Conservation (phyloP, 352 stramenopile species). For the Elongisporangium prolatum region DNA sequence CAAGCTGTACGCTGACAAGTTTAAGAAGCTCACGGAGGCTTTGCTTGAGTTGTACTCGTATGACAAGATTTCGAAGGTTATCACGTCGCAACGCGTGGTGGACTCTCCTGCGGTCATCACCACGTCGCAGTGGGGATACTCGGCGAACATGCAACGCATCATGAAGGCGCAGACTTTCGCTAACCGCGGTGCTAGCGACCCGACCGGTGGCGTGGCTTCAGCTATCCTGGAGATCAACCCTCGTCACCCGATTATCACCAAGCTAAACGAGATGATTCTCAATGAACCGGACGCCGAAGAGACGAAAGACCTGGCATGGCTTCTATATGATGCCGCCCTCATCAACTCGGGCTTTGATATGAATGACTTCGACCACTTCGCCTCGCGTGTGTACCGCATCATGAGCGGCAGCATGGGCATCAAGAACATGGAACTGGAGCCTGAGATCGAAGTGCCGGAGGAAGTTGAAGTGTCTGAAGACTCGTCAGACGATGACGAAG, state of each 20-base stretch:
- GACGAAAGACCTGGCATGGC: conserved; percentile 93
- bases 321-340: conserved; percentile 97
- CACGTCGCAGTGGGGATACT: conserved; percentile 96
- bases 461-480: conserved; percentile 38
- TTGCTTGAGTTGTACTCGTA: conserved; percentile 94
- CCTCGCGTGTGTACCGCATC: conserved; percentile 90
- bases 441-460: conserved; percentile 93
- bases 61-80: conserved; percentile 93
- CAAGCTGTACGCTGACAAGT: conserved; percentile 96
- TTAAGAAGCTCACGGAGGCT: conserved; percentile 93
- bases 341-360: conserved; percentile 97
- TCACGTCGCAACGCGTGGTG: conserved; percentile 93
- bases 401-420: conserved; percentile 93
- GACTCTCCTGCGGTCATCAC: conserved; percentile 95
- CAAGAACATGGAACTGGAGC: conserved; percentile 88
- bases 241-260: conserved; percentile 96
- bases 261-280: conserved; percentile 89
- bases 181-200: conserved; percentile 50
- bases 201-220: conserved; percentile 30
- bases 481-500: conserved; percentile 47
- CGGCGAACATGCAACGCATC: conserved; percentile 99
- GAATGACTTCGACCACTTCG: conserved; percentile 91
- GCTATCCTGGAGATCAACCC: conserved; percentile 99
- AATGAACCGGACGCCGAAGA: conserved; percentile 69
- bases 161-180: conserved; percentile 98